Evolutionary conservation across 2,329 filamentous ascomycete genomes (phyloP), one percentile per base, ranked within the genome.

Genomic region (Colletotrichum sp.): DNA sequence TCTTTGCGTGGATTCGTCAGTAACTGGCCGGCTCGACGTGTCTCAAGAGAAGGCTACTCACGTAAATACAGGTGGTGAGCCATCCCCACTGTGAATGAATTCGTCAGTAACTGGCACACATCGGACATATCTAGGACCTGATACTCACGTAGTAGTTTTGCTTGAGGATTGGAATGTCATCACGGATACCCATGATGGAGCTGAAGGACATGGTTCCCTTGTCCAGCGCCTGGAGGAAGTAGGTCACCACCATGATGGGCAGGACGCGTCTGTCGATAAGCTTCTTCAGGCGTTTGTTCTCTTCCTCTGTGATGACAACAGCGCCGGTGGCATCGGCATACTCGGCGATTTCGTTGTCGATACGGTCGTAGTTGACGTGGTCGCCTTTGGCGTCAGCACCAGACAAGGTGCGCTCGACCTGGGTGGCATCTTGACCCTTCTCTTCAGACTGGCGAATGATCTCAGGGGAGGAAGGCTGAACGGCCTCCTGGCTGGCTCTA

Each of bases 331-430:
- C 88, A 22, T 88, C 88, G 30, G 91, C 90, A 85, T 96, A 96
- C 82, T 93, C 90, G 66, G 93, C 92, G 48, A 96, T 86, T 84
- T 95, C 94, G 71, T 89, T 87, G 84, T 96, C 94, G 70, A 95
- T 88, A 68, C 72, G 39, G 48, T 68, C 76, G 52, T 71, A 76
- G 36, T 75, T 75, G 60, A 76, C 68, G 60, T 73, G 68, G 39
- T 73, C 63, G 55, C 32, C 36, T 16, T 75, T 75, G 59, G 75
- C 69, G 44, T 75, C 64, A 18, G 68, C 57, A 36, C 68, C 68
- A 44, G 75, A 77, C 13, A 39, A 59, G 15, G 64, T 39, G 9
- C 80, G 80, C 63, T 83, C 82, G 60, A 81, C 78, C 72, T 85
- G 68, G 34, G 66, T 24, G n/a, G 55, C 68, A 44, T 60, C 66